phyloP scores from a whole-genome alignment of 192 early-diverging fungal genomes.

The Backusella westeae region DNA sequence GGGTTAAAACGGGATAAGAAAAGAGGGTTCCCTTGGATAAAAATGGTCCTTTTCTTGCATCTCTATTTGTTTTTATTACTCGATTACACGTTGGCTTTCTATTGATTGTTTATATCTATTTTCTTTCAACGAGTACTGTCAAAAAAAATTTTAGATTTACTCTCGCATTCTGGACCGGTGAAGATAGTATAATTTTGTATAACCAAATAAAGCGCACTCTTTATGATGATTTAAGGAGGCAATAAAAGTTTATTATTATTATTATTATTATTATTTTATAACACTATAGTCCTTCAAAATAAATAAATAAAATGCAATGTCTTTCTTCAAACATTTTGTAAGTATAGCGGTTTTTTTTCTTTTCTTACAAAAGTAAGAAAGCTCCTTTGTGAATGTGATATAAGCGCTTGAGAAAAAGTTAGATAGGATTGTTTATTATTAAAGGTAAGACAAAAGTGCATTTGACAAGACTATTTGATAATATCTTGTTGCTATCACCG shows the following conservation, averaged over 20 bases:
- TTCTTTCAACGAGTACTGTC: not conserved
- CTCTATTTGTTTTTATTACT: not conserved
- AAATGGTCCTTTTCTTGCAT: not conserved
- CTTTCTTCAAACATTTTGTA: not conserved
- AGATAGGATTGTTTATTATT: no score
- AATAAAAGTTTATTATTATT: not conserved
- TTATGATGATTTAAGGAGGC: not conserved
- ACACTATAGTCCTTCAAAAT: not conserved
- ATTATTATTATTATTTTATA: not conserved
- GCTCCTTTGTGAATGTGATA: no score
- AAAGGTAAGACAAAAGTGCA: no score
- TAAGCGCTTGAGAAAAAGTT: no score
- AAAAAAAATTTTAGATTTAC: not conserved
- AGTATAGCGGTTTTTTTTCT: not conserved
- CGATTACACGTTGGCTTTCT: not conserved
- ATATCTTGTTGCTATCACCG: no score
- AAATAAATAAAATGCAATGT: not conserved
- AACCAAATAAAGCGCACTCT: not conserved
- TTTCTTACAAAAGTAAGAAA: not conserved
- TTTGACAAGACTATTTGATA: no score
- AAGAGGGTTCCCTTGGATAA: not conserved
- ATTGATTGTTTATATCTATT: not conserved
- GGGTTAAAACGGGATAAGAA: not conserved
- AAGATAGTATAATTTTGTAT: not conserved
- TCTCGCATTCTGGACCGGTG: not conserved